Percentiles rank a stretch among this genome's conserved stretches.
phyloP scores from a whole-genome alignment of 768 basidiomycete genomes.

The Scleroderma bovista region DNA sequence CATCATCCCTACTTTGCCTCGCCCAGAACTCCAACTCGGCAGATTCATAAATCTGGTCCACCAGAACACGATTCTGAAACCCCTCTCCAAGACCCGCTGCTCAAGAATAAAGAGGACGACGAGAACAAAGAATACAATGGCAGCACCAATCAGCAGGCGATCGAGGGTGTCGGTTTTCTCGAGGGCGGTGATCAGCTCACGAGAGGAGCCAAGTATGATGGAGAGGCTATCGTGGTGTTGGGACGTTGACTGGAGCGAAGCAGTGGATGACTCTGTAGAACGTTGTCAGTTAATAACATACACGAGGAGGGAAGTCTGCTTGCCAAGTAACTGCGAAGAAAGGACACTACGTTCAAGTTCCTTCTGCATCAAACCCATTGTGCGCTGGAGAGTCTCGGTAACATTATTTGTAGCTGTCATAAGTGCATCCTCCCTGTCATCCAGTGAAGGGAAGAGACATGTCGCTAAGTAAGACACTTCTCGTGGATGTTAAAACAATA shows the following conservation, averaged over 20 bases:
- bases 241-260: slow-evolving; percentile 69
- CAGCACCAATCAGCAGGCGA: slow-evolving; percentile 76
- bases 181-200: slow-evolving; percentile 79
- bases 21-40: not conserved
- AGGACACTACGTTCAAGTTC: slow-evolving; percentile 90
- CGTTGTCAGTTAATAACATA: not conserved
- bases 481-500: not conserved
- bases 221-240: slow-evolving; percentile 71
- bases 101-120: slow-evolving; percentile 85
- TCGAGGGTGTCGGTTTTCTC: slow-evolving; percentile 92
- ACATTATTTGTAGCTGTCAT: slow-evolving; percentile 89
- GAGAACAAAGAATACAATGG: slow-evolving; percentile 76
- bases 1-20: not conserved
- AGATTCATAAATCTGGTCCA: slow-evolving; percentile 65
- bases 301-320: slow-evolving; percentile 8
- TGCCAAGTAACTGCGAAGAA: slow-evolving; percentile 80
- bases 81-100: slow-evolving; percentile 77
- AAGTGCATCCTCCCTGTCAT: slow-evolving; percentile 67
- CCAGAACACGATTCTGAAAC: slow-evolving; percentile 77
- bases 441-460: not conserved
- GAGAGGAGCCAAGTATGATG: slow-evolving; percentile 69
- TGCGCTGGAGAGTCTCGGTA: slow-evolving; percentile 81
- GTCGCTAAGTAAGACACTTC: not conserved
- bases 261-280: slow-evolving; percentile 66
- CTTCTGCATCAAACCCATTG: slow-evolving; percentile 80